Evolutionary conservation across 192 early-diverging fungal species (phyloP), one percentile per base, ranked within the genome.

Genomic region (Podila minutissima): DNA sequence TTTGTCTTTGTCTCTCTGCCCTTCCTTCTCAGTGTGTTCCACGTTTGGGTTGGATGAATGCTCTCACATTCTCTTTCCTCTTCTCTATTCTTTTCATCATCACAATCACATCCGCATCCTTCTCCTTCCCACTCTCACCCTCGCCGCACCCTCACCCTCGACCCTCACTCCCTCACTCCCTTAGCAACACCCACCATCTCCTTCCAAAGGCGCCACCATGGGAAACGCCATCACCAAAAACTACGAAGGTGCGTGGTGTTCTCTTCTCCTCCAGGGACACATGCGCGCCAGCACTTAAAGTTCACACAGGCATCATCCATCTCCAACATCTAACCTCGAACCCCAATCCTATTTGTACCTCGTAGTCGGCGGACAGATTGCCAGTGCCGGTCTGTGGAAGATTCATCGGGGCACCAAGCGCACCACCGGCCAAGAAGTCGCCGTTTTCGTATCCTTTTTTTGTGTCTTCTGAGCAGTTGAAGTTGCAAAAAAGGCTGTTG

Each of bases 351-450:
- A 3, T 12, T 28, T 35, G 11, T 59, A 26, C 35, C 79, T 84
- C 67, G 72, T 82, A 72, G 81, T 90, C 53, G 82, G 85, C n/a
- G 73, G 76, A 10, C 89, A 88, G 68, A 83, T 90, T 46, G 86
- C 86, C 49, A 84, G 86, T 31, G 79, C 90, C 1, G 93, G 93
- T n/a, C 83, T 92, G 12, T 94, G 93, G 93, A 89, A 90, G 68
- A 90, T 94, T 48, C 90, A 91, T 69, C 66, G 75, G 48, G 91
- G 88, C 22, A 86, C 74, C 37, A 85, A 88, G 31, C 87, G 87
- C 31, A 90, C 85, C 24, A 91, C 90, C 2, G 83, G 84, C 11
- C 87, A 88, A 57, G 75, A 85, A 68, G 93, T 90, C 48, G 89
- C 93, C 17, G 79, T 93, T 35, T 94, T 93, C 87, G 91, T 90